Percentiles rank a stretch among this genome's conserved stretches.
These are phyloP conservation scores for Pyracantha coccinea DNA, from an alignment of 331 rosid genomes.

Conservation along the genomic window DNA sequence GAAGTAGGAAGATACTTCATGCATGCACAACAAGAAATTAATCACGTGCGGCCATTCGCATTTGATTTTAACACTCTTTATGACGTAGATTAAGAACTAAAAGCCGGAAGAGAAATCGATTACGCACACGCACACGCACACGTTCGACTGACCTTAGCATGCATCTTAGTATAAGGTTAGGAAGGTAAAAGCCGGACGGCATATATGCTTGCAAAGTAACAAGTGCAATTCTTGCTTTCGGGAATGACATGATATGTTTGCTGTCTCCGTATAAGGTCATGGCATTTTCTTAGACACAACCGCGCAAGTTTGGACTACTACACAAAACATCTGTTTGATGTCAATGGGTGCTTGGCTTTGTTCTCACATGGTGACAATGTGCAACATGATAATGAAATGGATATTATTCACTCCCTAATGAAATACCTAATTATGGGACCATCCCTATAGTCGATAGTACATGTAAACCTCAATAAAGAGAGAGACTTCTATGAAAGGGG, in stretches of 20 bases:
- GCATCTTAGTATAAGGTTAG: not conserved
- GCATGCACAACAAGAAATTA: not conserved
- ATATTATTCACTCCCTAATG: not conserved
- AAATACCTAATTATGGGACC: not conserved
- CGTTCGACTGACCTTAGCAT: not conserved
- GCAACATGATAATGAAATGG: not conserved
- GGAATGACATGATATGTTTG: not conserved
- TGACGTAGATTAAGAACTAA: not conserved
- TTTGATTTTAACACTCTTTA: not conserved
- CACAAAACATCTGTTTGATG: not conserved
- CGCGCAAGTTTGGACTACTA: not conserved
- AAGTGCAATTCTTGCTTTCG: not conserved
- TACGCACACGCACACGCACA: not conserved
- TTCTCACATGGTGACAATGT: not conserved
- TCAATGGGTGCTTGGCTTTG: not conserved
- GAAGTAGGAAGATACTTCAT: not conserved
- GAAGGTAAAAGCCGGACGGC: not conserved
- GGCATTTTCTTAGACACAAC: not conserved
- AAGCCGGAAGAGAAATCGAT: not conserved
- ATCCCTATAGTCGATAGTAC: not conserved
- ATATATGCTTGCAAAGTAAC: not conserved
- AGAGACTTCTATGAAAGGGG: not conserved
- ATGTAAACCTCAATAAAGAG: not conserved
- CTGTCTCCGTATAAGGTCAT: not conserved
- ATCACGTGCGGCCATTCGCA: not conserved